Evolutionary conservation across 495 filamentous ascomycete species (phyloP).

Genomic region (Terfezia boudieri): DNA sequence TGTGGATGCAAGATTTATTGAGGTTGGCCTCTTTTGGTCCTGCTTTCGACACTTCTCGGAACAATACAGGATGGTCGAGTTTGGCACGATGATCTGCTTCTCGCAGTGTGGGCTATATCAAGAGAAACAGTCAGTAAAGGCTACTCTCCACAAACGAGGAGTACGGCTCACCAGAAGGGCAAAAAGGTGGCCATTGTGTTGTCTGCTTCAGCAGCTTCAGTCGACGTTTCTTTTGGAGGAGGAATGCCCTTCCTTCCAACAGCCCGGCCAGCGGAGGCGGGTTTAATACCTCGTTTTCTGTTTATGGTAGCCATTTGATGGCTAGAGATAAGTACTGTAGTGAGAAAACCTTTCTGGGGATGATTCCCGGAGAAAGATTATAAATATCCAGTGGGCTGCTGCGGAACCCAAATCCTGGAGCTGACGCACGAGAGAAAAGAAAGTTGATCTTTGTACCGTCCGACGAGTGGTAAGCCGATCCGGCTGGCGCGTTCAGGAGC

Average conservation of each 20-base stretch:
- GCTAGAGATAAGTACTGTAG: neutral
- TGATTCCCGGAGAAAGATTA: neutral
- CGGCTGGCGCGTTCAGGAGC: neutral
- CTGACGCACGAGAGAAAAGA: neutral
- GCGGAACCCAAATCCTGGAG: neutral
- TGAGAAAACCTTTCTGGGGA: neutral
- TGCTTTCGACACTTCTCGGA: constrained; percentile 19
- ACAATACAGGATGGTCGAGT: constrained; percentile 29
- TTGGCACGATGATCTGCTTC: constrained; percentile 47
- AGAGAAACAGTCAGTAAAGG: constrained; percentile 6
- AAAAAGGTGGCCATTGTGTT: constrained; percentile 19
- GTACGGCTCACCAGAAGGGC: constrained; percentile 14
- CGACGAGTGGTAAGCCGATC: neutral
- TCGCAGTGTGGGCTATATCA: constrained; percentile 42
- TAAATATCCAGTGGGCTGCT: neutral
- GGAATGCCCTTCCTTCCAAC: constrained; percentile 14
- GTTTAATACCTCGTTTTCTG: constrained; percentile 18
- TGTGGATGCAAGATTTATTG: constrained; percentile 11
- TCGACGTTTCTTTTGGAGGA: constrained; percentile 10
- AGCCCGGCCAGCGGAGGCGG: constrained; percentile 7
- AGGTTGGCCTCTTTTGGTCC: constrained; percentile 15
- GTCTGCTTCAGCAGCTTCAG: constrained; percentile 9
- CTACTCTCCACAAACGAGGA: neutral
- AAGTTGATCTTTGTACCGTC: neutral
- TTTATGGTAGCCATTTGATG: constrained; percentile 19